A percentile compares a stretch with the other conserved stretches of the same genome.
phyloP scores from a whole-genome alignment of 2,329 filamentous ascomycete species.

The Colletotrichum destructivum region DNA sequence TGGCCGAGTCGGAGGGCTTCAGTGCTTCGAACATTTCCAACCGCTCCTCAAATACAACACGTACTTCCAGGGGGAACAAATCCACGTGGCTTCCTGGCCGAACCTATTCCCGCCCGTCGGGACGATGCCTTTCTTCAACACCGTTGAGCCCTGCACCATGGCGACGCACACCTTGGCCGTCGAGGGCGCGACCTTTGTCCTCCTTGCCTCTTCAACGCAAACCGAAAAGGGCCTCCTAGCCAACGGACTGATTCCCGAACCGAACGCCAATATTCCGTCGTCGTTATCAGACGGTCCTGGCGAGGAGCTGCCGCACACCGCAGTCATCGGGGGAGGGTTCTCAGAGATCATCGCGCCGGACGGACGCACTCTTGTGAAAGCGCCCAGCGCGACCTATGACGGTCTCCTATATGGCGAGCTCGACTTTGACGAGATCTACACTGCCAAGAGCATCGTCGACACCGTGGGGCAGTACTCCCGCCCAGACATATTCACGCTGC shows the following conservation, averaged over 20 bases:
- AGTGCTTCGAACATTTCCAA: slow-evolving; percentile 72
- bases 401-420: slow-evolving; percentile 66
- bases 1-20: slow-evolving; percentile 67
- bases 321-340: slow-evolving; percentile 58
- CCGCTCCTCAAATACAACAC: slow-evolving; percentile 57
- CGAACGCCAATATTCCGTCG: slow-evolving; percentile 47
- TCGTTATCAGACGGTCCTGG: neutral
- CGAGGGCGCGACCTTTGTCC: slow-evolving; percentile 59
- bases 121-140: slow-evolving; percentile 56
- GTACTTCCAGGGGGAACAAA: slow-evolving; percentile 47
- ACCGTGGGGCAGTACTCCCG: slow-evolving; percentile 54
- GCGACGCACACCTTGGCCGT: slow-evolving; percentile 59
- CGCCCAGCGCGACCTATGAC: slow-evolving; percentile 57
- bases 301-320: neutral
- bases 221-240: slow-evolving; percentile 57
- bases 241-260: slow-evolving; percentile 55
- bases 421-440: slow-evolving; percentile 59
- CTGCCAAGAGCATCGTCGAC: slow-evolving; percentile 56
- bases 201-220: slow-evolving; percentile 56
- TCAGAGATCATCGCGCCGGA: slow-evolving; percentile 67
- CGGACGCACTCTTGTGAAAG: slow-evolving; percentile 60
- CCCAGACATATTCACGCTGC: slow-evolving; percentile 57
- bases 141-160: slow-evolving; percentile 52
- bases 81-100: slow-evolving; percentile 51
- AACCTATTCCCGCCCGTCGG: slow-evolving; percentile 47